Evolutionary conservation across 2,329 filamentous ascomycete genomes (phyloP).

Genomic region (Colletotrichum sp.): DNA sequence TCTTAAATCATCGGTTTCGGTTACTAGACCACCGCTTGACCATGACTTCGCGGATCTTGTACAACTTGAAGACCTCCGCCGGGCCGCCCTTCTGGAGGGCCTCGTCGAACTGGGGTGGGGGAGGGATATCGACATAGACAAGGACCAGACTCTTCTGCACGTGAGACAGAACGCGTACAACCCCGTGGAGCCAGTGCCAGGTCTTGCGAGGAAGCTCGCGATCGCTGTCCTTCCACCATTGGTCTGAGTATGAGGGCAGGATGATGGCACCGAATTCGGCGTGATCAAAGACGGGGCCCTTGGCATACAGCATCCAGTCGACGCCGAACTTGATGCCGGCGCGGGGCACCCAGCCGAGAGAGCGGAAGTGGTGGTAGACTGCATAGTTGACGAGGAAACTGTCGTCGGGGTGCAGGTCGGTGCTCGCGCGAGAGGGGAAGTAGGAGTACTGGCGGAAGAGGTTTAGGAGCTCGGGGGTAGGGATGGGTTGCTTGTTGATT

Average conservation of each 20-base stretch:
- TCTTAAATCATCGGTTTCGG: conserved; percentile 57
- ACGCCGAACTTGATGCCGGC: conserved; percentile 94
- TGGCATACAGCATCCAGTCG: conserved; percentile 93
- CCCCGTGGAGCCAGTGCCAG: conserved; percentile 87
- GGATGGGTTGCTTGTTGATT: conserved; percentile 47
- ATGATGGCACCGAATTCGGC: conserved; percentile 91
- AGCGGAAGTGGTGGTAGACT: conserved; percentile 95
- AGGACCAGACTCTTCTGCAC: conserved; percentile 90
- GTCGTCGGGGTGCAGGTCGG: conserved; percentile 72
- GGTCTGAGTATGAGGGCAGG: conserved; percentile 79
- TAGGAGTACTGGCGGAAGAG: conserved; percentile 74
- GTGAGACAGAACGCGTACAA: conserved; percentile 88
- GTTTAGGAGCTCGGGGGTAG: conserved; percentile 63
- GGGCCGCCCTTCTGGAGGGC: conserved; percentile 58
- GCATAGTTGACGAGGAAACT: conserved; percentile 86
- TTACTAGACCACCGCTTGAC: conserved; percentile 87
- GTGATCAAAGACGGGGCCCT: conserved; percentile 92
- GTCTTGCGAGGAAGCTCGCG: conserved; percentile 54
- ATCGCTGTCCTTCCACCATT: conserved; percentile 70
- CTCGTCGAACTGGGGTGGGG: conserved; percentile 57
- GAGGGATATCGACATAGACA: conserved; percentile 89
- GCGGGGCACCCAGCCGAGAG: conserved; percentile 91
- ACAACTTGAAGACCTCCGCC: conserved; percentile 67
- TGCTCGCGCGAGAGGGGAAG: conserved; percentile 61
- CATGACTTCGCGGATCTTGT: conserved; percentile 80